A percentile compares a stretch with the other conserved stretches of the same genome.
phyloP scores from a whole-genome alignment of 2,329 filamentous ascomycete genomes.

The Epichloe bromicola region DNA sequence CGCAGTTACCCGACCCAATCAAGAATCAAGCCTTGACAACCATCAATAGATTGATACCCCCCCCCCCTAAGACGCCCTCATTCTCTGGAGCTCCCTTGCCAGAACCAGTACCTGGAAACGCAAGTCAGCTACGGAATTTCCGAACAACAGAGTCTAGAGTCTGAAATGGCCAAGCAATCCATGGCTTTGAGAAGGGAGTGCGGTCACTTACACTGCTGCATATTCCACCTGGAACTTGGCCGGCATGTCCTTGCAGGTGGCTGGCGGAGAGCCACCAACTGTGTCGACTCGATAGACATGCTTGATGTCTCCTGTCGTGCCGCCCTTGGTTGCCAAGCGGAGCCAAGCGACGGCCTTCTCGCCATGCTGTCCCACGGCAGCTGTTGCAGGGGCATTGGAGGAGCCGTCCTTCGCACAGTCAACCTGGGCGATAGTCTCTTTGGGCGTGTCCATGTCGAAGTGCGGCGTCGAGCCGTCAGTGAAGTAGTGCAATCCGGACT shows the following conservation, averaged over 20 bases:
- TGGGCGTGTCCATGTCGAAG: constrained; percentile 60
- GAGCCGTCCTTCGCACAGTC: constrained; percentile 49
- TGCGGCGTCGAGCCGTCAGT: constrained; percentile 54
- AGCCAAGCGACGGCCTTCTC: constrained; percentile 70
- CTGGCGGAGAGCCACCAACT: constrained; percentile 64
- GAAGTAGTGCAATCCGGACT: constrained; percentile 78
- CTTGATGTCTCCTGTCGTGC: constrained; percentile 48
- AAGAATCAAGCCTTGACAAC: no score
- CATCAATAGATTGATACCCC: no score
- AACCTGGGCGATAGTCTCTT: constrained; percentile 42
- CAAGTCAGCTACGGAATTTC: background rate
- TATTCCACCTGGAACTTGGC: constrained; percentile 64
- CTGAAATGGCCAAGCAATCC: background rate
- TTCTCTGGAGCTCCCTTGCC: constrained; percentile 7
- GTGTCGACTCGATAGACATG: constrained; percentile 78
- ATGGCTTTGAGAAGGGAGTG: background rate
- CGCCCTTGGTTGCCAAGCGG: constrained; percentile 44
- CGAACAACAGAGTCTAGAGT: background rate
- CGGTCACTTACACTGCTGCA: constrained; percentile 60
- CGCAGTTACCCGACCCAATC: no score
- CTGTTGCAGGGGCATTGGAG: constrained; percentile 47
- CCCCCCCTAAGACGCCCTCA: background rate
- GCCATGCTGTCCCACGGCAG: constrained; percentile 46
- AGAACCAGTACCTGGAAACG: constrained; percentile 26
- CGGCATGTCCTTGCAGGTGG: constrained; percentile 54